Base-by-base conservation (phyloP, 176 grass and related monocot species). In the Sorghum bicolor region DNA sequence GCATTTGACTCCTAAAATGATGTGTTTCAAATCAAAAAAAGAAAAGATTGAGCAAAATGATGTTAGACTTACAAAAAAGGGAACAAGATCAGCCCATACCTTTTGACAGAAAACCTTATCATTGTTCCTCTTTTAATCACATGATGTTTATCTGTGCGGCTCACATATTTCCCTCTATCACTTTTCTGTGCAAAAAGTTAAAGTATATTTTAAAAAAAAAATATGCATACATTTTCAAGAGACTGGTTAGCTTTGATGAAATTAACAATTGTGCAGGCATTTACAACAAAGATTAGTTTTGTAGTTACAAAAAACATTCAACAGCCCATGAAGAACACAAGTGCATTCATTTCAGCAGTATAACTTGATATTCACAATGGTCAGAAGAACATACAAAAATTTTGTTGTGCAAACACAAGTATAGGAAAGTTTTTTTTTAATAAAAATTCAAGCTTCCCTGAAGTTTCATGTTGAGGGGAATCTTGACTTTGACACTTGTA, bases 51-150 rank as follows among this genome's bases (percentile, higher is more conserved):
- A 58, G 64, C 14, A 80, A 86, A 62, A 30, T 5, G 79, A 75
- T 52, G 41, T 82, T 71, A 80, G 67, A 85, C 11, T 84, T 48
- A 81, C 10, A 20, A 86, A 52, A 77, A 16, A 40, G 17, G 2
- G 22, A 28, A 71, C 28, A 57, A n/a, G 39, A 86, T 67, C 48
- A 91, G 47, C 20, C 32, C 67, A 87, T 82, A 99, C 96, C 93
- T 94, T 92, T 90, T 96, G 26, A 96, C 93, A 75, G 39, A 86
- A 85, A 99, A 99, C 30, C 83, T 80, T 86, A 99, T 96, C 89
- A 94, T 92, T 82, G 87, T 94, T 85, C 93, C 93, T 41, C 67
- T 87, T 85, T 79, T 83, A 28, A 99, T 96, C 31, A 84, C 55
- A 67, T 99, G 96, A 2, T 55, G 22, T 55, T 84, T 89, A 67